phyloP scores from a whole-genome alignment of 2,329 filamentous ascomycete species.

The Madurella fahalii region DNA sequence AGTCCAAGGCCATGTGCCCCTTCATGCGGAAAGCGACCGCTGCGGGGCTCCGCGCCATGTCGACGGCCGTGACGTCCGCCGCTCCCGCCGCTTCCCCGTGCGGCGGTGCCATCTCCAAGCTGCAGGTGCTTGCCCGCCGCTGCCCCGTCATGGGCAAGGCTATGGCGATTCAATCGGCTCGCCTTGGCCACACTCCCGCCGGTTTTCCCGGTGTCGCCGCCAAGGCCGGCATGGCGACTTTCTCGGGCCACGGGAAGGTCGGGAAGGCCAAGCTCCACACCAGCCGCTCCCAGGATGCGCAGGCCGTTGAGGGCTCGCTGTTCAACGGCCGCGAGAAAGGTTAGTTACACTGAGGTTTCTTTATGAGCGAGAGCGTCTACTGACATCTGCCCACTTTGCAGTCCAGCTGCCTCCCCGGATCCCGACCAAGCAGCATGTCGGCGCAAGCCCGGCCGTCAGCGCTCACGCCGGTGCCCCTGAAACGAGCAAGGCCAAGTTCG shows the following conservation, averaged over 20 bases:
- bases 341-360: conserved; percentile 32
- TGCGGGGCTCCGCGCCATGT: conserved; percentile 84
- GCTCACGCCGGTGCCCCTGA: conserved; percentile 28
- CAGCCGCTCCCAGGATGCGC: conserved; percentile 70
- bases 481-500: conserved; percentile 59
- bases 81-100: conserved; percentile 59
- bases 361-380: conserved; percentile 1
- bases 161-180: conserved; percentile 75
- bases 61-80: conserved; percentile 58
- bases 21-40: conserved; percentile 95
- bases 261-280: conserved; percentile 78
- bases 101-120: conserved; percentile 92
- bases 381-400: conserved; percentile 20
- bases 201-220: conserved; percentile 39
- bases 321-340: conserved; percentile 46
- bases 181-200: conserved; percentile 42
- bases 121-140: conserved; percentile 88
- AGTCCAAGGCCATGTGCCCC: conserved; percentile 95
- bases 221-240: conserved; percentile 47
- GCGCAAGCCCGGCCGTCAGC: conserved; percentile 25
- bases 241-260: conserved; percentile 48
- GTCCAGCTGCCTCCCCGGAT: conserved; percentile 35
- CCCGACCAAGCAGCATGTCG: conserved; percentile 19
- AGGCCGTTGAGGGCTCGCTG: conserved; percentile 60
- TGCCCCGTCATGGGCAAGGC: conserved; percentile 99